These are phyloP conservation scores for Salix suchowensis DNA, from an alignment of 345 rosid species.

Conservation along the genomic window DNA sequence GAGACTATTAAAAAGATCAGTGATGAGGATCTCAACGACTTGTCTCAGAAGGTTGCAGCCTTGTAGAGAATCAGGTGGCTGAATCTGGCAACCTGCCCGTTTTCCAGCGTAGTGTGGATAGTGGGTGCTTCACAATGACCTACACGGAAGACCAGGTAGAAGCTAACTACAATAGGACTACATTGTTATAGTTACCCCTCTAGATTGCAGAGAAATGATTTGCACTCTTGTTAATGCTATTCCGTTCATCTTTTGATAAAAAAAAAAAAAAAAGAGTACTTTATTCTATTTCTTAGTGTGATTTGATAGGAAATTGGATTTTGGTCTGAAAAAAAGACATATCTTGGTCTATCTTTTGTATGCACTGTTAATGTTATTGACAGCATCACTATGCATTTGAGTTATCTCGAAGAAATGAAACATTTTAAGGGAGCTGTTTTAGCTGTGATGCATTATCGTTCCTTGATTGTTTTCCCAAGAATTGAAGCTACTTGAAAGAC, in stretches of 20 bases:
- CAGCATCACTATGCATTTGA: neutral
- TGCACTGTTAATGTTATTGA: neutral
- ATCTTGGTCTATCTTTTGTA: neutral
- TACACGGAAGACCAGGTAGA: conserved; percentile 1
- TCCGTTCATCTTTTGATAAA: neutral
- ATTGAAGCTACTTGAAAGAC: neutral
- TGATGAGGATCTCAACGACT: conserved; percentile 43
- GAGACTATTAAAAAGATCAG: conserved; percentile 40
- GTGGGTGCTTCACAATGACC: neutral
- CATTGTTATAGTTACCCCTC: neutral
- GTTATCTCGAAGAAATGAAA: neutral
- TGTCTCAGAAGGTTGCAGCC: conserved; percentile 52
- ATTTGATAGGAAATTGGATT: neutral
- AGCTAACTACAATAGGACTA: neutral
- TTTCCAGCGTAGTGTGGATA: neutral
- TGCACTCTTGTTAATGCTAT: neutral
- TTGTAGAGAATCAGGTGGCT: conserved; percentile 19
- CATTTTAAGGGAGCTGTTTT: neutral
- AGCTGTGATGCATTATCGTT: neutral
- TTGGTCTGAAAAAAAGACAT: neutral
- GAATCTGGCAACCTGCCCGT: neutral
- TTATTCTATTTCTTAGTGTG: neutral
- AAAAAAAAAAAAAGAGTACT: neutral
- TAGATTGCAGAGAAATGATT: neutral
- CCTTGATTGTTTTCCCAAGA: neutral